Evolutionary conservation across 2,329 filamentous ascomycete genomes (phyloP), one percentile per base, ranked within the genome.

Genomic region (Clarireedia hainanense): DNA sequence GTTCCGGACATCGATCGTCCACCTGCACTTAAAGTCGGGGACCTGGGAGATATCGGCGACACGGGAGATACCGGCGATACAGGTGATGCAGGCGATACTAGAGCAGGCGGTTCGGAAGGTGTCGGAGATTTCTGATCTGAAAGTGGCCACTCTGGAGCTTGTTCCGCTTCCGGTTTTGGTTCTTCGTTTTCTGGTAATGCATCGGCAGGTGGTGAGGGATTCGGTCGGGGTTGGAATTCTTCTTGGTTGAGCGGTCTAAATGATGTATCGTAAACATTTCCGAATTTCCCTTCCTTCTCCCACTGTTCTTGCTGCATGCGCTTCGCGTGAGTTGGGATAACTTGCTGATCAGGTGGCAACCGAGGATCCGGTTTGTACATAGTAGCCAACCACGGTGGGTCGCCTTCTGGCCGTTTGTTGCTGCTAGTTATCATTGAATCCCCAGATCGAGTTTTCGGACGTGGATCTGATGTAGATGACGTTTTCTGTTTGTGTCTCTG

Each of bases 341-440:
- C 84, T 69, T 99, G 94, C 71, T 99, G 89, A 60, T 99, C 94
- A 0, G 91, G 94, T 5, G 94, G 94, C 36, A 99, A 76, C 58
- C 91, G 86, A 30, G 94, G 94, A 68, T 99, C 94, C 0, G 94
- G 94, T 67, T 95, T 95, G 72, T 96, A 99, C 72, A 95, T 90
- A 23, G 88, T 89, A 47, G 94, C 82, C 72, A 97, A 81, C 94
- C 94, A 99, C 51, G 94, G 94, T 9, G 94, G 91, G 53, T 97
- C 92, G 20, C 94, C 94, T 75, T 97, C 94, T 0, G 91, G 91
- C 43, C 85, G 81, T 67, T 89, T 81, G 67, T 70, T 30, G 27
- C 27, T 65, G 69, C 65, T 57, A 62, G 59, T 61, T 64, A 34
- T 72, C 70, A 30, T 78, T 62, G 57, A 81, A 26, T 70, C 81